Base-by-base conservation (phyloP, 768 basidiomycete genomes). In the Heimioporus sp. region DNA sequence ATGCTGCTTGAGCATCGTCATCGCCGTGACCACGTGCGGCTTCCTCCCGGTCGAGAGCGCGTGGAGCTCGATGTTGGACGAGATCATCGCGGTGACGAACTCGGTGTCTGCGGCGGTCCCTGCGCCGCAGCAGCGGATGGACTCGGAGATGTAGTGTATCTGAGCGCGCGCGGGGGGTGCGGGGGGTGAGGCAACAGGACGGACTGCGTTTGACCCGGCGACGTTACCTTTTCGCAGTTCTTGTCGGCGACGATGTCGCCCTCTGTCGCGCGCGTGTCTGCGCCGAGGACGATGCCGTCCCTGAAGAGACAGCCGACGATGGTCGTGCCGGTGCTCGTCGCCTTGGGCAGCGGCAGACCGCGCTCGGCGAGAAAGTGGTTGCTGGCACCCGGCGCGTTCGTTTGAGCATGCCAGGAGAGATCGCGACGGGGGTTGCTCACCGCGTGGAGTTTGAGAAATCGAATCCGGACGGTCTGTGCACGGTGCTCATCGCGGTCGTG, bases 61-160 rank as follows among this genome's bases (percentile, higher is more conserved):
- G 65, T 98, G 96, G 13, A 99, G 78, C 69, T 94, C 92, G 71
- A 99, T 91, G 72, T 97, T 97, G 37, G 92, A 94, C 2, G 92
- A 92, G 66, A 99, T 98, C 65, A 94, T 80, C 13, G 92, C 92
- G 43, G 97, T 98, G 32, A 85, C 87, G 64, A 93, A 94, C 68
- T 96, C 93, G 0, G 96, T 98, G 66, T 99, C 97, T 9, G 97
- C 97, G n/a, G 96, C 97, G 2, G 97, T 98, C 54, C 97, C 97
- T 1, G 97, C 97, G 62, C 97, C 97, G 67, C 96, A 98, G 76
- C 97, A 99, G 45, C 95, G 81, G 54, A 99, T 98, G 57, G 86
- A 85, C 53, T 97, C 93, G 5, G 93, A 86, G 66, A 99, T 90
- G 72, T 87, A 98, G 71, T 99, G 97, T 63, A 99, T 99, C 96